phyloP scores from a whole-genome alignment of 108 stramenopile genomes.

The Ochromonas danica region DNA sequence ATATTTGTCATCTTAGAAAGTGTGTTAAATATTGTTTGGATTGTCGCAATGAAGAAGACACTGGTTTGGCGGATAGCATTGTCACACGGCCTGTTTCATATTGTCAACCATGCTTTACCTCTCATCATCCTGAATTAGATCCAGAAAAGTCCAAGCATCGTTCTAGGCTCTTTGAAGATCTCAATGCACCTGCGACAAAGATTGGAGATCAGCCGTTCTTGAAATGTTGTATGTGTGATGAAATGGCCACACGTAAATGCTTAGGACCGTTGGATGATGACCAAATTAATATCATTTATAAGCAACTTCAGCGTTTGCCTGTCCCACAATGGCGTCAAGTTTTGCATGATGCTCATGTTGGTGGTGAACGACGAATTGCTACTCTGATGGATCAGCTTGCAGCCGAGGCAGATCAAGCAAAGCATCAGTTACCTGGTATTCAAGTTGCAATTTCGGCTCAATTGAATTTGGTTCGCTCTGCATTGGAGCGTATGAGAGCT shows the following conservation, averaged over 20 bases:
- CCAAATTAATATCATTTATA: neutral
- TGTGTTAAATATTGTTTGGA: neutral
- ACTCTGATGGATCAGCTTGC: constrained; percentile 1
- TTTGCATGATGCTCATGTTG: neutral
- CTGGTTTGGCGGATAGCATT: too few species aligned
- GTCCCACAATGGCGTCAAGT: neutral
- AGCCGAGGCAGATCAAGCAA: neutral
- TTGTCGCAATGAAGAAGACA: neutral
- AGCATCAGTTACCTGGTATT: neutral
- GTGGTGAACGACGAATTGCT: neutral
- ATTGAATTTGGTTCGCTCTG: neutral
- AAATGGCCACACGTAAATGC: constrained; percentile 41
- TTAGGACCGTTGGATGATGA: neutral
- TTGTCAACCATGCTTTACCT: too few species aligned
- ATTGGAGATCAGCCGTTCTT: too few species aligned
- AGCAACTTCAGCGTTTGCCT: neutral
- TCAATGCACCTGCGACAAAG: too few species aligned
- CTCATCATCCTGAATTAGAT: too few species aligned
- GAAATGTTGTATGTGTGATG: constrained; percentile 44
- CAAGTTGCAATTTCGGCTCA: neutral
- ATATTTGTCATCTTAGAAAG: neutral
- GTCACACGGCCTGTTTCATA: too few species aligned
- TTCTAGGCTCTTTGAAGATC: too few species aligned
- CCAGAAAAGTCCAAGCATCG: too few species aligned
- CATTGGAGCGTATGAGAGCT: neutral